A percentile compares a stretch with the other conserved stretches of the same genome.
Conservation (phyloP, 352 stramenopile species). For the Pythium myriotylum region DNA sequence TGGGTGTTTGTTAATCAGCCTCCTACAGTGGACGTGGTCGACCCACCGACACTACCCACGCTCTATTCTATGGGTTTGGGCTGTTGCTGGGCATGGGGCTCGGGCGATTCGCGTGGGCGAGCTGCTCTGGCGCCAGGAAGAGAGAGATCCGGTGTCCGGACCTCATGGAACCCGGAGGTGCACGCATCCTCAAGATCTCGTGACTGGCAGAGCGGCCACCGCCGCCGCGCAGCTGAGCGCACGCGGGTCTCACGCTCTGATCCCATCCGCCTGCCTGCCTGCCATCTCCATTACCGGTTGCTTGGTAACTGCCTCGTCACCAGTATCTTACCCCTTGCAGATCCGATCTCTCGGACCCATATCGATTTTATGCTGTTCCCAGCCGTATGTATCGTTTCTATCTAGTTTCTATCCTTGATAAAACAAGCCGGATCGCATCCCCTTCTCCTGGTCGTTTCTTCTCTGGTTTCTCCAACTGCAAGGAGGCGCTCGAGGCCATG, state of each 20-base stretch:
- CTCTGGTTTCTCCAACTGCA: slow-evolving; percentile 6
- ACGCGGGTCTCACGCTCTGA: not conserved
- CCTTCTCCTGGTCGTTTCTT: not conserved
- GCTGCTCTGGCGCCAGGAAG: too few species aligned
- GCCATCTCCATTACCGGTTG: slow-evolving; percentile 12
- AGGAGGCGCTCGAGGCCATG: slow-evolving; percentile 2
- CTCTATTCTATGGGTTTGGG: too few species aligned
- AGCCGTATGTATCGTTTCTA: slow-evolving; percentile 6
- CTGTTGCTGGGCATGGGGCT: too few species aligned
- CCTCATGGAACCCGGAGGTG: not conserved
- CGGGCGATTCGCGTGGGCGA: too few species aligned
- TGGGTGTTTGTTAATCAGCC: too few species aligned
- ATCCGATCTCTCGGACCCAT: slow-evolving; percentile 5
- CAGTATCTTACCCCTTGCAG: slow-evolving; percentile 26
- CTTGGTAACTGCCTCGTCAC: slow-evolving; percentile 7
- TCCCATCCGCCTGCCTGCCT: slow-evolving; percentile 1
- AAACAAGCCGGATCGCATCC: not conserved
- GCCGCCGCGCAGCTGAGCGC: not conserved
- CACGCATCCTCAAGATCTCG: not conserved
- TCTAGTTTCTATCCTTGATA: slow-evolving; percentile 9
- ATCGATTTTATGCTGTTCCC: slow-evolving; percentile 4
- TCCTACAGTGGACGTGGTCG: too few species aligned
- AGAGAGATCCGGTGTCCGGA: too few species aligned
- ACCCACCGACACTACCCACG: too few species aligned
- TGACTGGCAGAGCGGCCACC: not conserved